Evolutionary conservation across 257 asterid species (phyloP).

Genomic region (Jaltomata sinuosa): DNA sequence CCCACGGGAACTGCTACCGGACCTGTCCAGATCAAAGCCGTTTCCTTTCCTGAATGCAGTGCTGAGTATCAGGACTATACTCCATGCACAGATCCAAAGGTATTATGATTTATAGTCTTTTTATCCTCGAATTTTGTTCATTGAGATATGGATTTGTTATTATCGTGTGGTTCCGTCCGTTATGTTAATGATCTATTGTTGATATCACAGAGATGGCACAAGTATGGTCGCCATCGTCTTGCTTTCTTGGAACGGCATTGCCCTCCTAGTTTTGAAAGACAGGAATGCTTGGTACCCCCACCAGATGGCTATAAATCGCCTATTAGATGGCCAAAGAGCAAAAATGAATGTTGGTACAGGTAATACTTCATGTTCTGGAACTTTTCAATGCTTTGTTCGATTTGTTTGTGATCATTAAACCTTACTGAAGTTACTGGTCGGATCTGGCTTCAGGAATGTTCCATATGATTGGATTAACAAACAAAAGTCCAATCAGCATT

Average conservation of each 20-base stretch:
- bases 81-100: constrained; percentile 77
- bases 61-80: constrained; percentile 52
- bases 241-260: constrained; percentile 81
- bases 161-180: not conserved
- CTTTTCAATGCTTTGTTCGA: not conserved
- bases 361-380: constrained; percentile 7
- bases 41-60: constrained; percentile 41
- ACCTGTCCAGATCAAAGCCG: constrained; percentile 26
- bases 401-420: not conserved
- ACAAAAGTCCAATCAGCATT: constrained; percentile 22
- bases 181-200: not conserved
- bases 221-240: constrained; percentile 49
- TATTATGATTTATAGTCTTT: constrained; percentile 4
- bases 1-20: constrained; percentile 4
- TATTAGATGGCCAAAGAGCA: constrained; percentile 85
- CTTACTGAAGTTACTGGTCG: not conserved
- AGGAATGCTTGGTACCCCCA: constrained; percentile 79
- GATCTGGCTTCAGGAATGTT: constrained; percentile 19
- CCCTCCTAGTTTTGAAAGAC: constrained; percentile 66
- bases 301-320: constrained; percentile 70
- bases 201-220: constrained; percentile 60
- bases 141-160: not conserved
- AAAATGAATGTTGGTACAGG: constrained; percentile 85
- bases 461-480: constrained; percentile 29
- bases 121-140: not conserved